Conservation (phyloP, 176 grass and related monocot species). For the Rhynchospora breviuscula region DNA sequence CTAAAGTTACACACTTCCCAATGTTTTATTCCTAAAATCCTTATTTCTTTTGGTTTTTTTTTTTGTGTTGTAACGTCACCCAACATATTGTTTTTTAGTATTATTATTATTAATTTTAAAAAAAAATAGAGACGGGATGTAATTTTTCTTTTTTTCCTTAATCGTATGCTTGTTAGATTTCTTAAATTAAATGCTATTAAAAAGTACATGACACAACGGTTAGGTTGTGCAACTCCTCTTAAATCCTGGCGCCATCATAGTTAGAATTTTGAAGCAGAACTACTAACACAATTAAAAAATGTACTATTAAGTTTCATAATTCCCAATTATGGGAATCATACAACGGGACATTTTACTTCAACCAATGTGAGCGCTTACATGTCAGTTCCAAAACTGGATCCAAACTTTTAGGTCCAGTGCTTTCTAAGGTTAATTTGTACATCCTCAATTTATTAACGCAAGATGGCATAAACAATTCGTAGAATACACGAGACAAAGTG, state of each 20-base stretch:
- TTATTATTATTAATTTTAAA: neutral
- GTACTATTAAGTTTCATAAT: neutral
- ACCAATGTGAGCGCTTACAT: neutral
- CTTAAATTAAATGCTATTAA: neutral
- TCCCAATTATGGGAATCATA: neutral
- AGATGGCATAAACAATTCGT: neutral
- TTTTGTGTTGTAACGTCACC: neutral
- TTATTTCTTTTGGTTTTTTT: too few species aligned
- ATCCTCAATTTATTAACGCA: neutral
- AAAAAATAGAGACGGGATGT: too few species aligned
- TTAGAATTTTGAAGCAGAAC: conserved; percentile 9
- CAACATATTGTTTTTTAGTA: neutral
- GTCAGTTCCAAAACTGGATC: neutral
- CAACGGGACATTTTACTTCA: neutral
- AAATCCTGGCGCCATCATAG: neutral
- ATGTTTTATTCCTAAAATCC: too few species aligned
- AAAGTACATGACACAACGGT: neutral
- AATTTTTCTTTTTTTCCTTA: neutral
- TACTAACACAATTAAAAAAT: neutral
- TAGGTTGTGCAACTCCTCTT: neutral
- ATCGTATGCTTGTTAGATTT: neutral
- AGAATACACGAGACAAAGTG: conserved; percentile 3
- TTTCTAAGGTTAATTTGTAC: conserved; percentile 4
- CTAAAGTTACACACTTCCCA: too few species aligned
- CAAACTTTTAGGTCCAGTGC: conserved; percentile 14